A percentile compares a stretch with the other conserved stretches of the same genome.
phyloP scores from a whole-genome alignment of 352 stramenopile species.

The Pythium rhizo-oryzae region DNA sequence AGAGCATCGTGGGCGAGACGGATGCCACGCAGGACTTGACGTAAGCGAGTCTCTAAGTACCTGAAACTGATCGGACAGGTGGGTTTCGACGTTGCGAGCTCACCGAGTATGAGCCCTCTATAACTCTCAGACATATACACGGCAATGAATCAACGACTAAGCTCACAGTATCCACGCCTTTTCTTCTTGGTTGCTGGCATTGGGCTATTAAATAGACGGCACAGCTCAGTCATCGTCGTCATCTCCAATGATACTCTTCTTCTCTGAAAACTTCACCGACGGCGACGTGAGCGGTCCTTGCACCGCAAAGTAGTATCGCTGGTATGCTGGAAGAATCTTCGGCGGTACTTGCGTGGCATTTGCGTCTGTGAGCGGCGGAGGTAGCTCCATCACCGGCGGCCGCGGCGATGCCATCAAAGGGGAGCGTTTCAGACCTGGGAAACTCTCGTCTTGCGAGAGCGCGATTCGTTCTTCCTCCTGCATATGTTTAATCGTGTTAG shows the following conservation, averaged over 20 bases:
- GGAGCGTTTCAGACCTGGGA: constrained; percentile 43
- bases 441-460: constrained; percentile 65
- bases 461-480: constrained; percentile 83
- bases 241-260: constrained; percentile 89
- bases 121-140: constrained; percentile 5
- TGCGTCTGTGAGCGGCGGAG: not conserved
- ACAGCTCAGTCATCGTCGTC: constrained; percentile 77
- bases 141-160: not conserved
- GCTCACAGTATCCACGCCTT: no score
- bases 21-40: constrained; percentile 80
- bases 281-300: constrained; percentile 80
- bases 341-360: not conserved
- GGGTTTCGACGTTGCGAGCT: not conserved
- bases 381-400: not conserved
- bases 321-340: constrained; percentile 54
- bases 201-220: not conserved
- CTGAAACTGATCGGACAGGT: not conserved
- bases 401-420: constrained; percentile 6
- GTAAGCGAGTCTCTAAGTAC: constrained; percentile 35
- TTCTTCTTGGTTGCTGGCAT: not conserved
- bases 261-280: constrained; percentile 86
- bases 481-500: not conserved
- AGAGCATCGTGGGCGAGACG: constrained; percentile 73
- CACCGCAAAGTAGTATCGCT: constrained; percentile 80
- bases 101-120: constrained; percentile 7